Evolutionary conservation across 2,329 filamentous ascomycete species (phyloP).

Genomic region (Ascochyta fabae): DNA sequence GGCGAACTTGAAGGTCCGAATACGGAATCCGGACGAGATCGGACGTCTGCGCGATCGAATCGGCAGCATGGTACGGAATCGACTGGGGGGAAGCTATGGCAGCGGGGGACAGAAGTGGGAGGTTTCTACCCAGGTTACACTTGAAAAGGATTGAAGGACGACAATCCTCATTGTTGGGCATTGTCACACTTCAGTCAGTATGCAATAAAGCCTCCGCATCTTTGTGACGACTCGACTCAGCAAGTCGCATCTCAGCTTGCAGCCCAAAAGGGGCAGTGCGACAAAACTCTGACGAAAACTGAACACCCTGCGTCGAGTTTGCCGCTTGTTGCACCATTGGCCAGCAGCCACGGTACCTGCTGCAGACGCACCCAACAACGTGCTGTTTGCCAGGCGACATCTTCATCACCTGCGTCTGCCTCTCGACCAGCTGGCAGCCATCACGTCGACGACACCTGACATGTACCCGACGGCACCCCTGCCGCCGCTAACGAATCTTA

Average conservation of each 20-base stretch:
- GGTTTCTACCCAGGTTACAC: conserved; percentile 80
- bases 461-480: conserved; percentile 23
- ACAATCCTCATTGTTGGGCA: conserved; percentile 16
- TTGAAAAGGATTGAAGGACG: conserved; percentile 54
- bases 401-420: conserved; percentile 29
- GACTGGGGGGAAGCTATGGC: conserved; percentile 87
- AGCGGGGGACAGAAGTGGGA: conserved; percentile 86
- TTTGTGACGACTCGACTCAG: conserved; percentile 32
- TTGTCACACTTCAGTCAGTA: conserved; percentile 17
- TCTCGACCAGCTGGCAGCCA: conserved; percentile 37
- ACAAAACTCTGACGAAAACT: conserved; percentile 11
- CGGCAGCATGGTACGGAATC: conserved; percentile 78
- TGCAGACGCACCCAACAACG: conserved; percentile 6
- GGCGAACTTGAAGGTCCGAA: conserved; percentile 85
- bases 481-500: conserved; percentile 23
- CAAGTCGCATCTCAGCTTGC: conserved; percentile 21
- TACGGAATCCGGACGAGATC: conserved; percentile 69
- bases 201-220: conserved; percentile 28
- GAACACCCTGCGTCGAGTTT: conserved; percentile 17
- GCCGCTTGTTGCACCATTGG: conserved; percentile 16
- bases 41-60: conserved; percentile 77
- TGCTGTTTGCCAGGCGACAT: conserved; percentile 14
- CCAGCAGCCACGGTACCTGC: neutral
- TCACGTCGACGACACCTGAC: conserved; percentile 36
- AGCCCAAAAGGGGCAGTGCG: conserved; percentile 28